Percentiles rank a stretch among this genome's conserved stretches.
Conservation (phyloP, 176 grass and related monocot genomes). For the Oryza punctata region DNA sequence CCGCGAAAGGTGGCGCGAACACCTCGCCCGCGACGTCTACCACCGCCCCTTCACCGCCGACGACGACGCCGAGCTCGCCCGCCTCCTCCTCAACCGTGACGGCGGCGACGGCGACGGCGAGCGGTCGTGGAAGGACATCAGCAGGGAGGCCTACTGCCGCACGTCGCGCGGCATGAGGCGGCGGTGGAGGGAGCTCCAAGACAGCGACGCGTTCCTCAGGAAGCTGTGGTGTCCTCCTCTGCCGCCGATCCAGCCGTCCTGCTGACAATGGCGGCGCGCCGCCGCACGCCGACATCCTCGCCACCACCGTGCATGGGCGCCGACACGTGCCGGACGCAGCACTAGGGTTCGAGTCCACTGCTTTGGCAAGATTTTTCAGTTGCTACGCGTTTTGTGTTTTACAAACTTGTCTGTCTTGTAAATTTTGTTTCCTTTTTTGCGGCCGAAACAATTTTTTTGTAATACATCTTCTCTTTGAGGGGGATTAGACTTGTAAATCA, state of each 20-base stretch:
- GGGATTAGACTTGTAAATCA: too few species aligned
- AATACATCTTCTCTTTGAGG: too few species aligned
- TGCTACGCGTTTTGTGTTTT: too few species aligned
- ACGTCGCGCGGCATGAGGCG: slow-evolving; percentile 19
- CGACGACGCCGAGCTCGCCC: slow-evolving; percentile 18
- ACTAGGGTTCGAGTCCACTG: neutral
- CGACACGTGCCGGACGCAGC: neutral
- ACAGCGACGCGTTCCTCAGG: neutral
- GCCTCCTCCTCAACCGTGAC: neutral
- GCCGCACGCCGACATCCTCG: neutral
- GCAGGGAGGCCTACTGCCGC: slow-evolving; percentile 1
- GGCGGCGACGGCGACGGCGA: neutral
- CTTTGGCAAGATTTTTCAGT: neutral
- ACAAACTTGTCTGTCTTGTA: too few species aligned
- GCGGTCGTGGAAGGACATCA: slow-evolving; percentile 14
- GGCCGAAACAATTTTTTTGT: too few species aligned
- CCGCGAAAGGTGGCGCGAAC: slow-evolving; percentile 17
- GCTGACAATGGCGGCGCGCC: neutral
- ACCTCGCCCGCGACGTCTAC: slow-evolving; percentile 5
- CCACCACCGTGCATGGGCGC: neutral
- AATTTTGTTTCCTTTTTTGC: too few species aligned
- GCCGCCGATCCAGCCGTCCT: neutral
- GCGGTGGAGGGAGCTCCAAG: slow-evolving; percentile 36
- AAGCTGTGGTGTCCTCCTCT: neutral
- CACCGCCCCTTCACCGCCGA: slow-evolving; percentile 25